A percentile compares a stretch with the other conserved stretches of the same genome.
Conservation (phyloP, 805 yeast genomes). For the Spencermartinsiella europaea region DNA sequence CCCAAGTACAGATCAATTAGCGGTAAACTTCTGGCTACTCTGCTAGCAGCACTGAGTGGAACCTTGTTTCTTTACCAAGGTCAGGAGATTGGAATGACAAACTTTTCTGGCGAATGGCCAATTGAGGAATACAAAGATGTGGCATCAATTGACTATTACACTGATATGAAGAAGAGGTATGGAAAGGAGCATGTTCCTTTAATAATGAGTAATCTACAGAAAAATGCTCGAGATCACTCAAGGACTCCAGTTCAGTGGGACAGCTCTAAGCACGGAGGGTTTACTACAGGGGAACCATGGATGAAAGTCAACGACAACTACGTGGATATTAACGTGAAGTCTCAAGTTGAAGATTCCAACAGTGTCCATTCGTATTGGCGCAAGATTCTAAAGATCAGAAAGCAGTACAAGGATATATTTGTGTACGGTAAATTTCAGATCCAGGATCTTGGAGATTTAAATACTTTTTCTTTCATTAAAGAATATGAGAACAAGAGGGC, state of each 20-base stretch:
- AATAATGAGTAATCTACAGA: conserved; percentile 18
- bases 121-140: conserved; percentile 49
- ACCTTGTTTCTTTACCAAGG: conserved; percentile 55
- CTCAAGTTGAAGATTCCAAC: conserved; percentile 41
- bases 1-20: conserved; percentile 33
- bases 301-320: conserved; percentile 47
- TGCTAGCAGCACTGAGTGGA: conserved; percentile 46
- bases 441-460: conserved; percentile 38
- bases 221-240: conserved; percentile 44
- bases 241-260: conserved; percentile 57
- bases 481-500: neutral
- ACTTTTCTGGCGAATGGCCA: conserved; percentile 39
- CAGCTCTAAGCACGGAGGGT: conserved; percentile 40
- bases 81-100: conserved; percentile 55
- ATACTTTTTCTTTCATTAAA: conserved; percentile 37
- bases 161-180: neutral
- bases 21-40: conserved; percentile 44
- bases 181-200: neutral
- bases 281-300: conserved; percentile 46
- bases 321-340: conserved; percentile 42
- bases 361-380: conserved; percentile 46
- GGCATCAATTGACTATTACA: conserved; percentile 30
- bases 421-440: conserved; percentile 43
- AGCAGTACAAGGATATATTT: conserved; percentile 39
- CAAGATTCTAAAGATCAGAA: conserved; percentile 40